Evolutionary conservation across 441 rosid genomes (phyloP), one percentile per base, ranked within the genome.

Genomic region (Eutrema salsugineum): DNA sequence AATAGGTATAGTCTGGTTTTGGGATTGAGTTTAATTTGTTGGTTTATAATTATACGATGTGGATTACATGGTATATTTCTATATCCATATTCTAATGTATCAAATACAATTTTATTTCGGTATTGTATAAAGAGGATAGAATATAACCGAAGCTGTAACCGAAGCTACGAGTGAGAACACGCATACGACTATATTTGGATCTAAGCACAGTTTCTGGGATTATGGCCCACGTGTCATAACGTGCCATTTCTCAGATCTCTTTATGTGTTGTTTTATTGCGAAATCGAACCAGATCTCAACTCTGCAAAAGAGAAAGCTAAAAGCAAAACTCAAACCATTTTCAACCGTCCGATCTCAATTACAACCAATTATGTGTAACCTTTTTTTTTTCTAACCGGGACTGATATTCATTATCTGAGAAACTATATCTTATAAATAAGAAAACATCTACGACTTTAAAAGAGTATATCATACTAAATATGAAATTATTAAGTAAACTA

Each of bases 141-240:
- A 17, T 36, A n/a, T n/a, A n/a, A n/a, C n/a, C n/a, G n/a, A n/a
- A n/a, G n/a, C n/a, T 55, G 55, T 50, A 58, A 59, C 72, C 48
- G 48, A 58, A 28, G 32, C 53, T 28, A 17, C 56, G 22, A 67
- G 68, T 60, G 78, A 60, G 73, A 68, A 75, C 64, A 46, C 70
- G 35, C 33, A 60, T 27, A 40, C 14, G 56, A 35, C 8, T 50
- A 33, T 63, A 68, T 49, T 61, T 74, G 78, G 58, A 60, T 60
- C 63, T 60, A 60, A 43, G 51, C 59, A 62, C 69, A 67, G 14
- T 36, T 43, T 75, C 32, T 42, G 11, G 49, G 27, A 19, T 46
- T 32, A 28, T 55, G 42, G 28, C 59, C 70, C 64, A 68, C 55
- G 65, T 75, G 51, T 36, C 70, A 12, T 67, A 60, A 74, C 73